phyloP scores from a whole-genome alignment of 306 rosid genomes.

The Cucurbita moschata region DNA sequence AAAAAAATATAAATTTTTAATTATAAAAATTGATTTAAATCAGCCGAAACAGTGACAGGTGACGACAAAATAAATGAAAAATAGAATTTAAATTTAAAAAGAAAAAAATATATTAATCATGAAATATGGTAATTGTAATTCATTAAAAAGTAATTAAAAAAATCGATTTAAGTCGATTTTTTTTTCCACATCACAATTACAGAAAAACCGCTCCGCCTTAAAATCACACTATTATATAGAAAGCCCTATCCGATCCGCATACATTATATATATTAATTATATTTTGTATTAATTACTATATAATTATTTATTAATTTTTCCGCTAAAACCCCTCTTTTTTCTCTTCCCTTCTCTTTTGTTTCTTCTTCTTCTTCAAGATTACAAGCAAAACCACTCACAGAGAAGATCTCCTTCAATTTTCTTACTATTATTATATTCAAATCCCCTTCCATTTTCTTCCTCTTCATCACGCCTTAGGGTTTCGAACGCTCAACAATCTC shows the following conservation, averaged over 20 bases:
- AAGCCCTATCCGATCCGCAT: background rate
- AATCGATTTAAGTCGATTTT: background rate
- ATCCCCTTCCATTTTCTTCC: background rate
- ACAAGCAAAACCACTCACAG: constrained; percentile 2
- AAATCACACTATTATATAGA: constrained; percentile 4
- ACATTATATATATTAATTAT: background rate
- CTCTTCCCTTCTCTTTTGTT: background rate
- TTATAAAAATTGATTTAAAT: background rate
- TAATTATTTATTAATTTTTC: background rate
- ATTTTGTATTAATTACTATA: background rate
- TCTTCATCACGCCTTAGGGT: constrained; percentile 13
- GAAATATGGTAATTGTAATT: constrained; percentile 1
- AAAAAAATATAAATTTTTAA: background rate
- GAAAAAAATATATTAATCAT: background rate
- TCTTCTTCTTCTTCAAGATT: background rate
- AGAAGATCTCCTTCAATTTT: background rate
- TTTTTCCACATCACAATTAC: background rate
- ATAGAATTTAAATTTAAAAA: background rate
- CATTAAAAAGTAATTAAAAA: background rate
- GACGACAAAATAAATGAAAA: background rate
- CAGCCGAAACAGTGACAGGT: background rate
- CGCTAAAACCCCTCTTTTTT: background rate
- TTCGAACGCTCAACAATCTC: constrained; percentile 50
- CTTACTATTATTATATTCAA: background rate
- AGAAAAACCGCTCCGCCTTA: background rate